These are phyloP conservation scores for Xylaria bambusicola DNA, from an alignment of 495 filamentous ascomycete species.

Conservation along the genomic window DNA sequence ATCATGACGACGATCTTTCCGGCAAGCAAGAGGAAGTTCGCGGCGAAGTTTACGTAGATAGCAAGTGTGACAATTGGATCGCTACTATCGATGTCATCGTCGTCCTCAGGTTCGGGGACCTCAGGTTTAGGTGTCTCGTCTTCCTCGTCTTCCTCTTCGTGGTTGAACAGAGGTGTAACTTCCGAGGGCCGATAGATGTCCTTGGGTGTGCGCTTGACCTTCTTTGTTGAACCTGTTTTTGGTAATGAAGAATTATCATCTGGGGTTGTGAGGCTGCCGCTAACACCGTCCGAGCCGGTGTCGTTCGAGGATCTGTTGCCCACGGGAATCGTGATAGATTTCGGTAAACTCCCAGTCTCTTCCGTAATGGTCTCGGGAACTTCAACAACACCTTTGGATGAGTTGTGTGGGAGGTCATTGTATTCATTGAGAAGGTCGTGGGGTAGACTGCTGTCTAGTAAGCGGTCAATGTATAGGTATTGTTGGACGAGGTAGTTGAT, in stretches of 20 bases:
- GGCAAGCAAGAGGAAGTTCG: slow-evolving; percentile 74
- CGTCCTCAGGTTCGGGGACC: slow-evolving; percentile 55
- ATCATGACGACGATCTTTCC: slow-evolving; percentile 80
- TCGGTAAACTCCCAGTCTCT: slow-evolving; percentile 27
- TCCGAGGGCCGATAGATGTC: slow-evolving; percentile 80
- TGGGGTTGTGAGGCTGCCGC: slow-evolving; percentile 24
- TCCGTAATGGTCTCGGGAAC: slow-evolving; percentile 62
- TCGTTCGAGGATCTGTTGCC: slow-evolving; percentile 1
- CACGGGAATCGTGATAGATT: slow-evolving; percentile 12
- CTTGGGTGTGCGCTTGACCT: slow-evolving; percentile 75
- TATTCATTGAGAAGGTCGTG: slow-evolving; percentile 89
- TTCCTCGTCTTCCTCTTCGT: slow-evolving; percentile 40
- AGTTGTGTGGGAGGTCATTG: slow-evolving; percentile 49
- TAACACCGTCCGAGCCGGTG: no score
- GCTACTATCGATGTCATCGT: slow-evolving; percentile 61
- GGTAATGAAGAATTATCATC: slow-evolving; percentile 23
- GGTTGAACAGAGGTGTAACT: slow-evolving; percentile 60
- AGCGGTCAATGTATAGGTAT: slow-evolving; percentile 88
- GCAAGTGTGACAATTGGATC: slow-evolving; percentile 72
- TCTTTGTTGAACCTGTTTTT: slow-evolving; percentile 30
- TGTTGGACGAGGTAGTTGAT: slow-evolving; percentile 82
- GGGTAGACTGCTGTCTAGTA: slow-evolving; percentile 85
- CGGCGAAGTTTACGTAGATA: slow-evolving; percentile 84
- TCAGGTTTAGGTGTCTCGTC: slow-evolving; percentile 41
- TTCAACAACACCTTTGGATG: slow-evolving; percentile 48